phyloP scores from a whole-genome alignment of 2,329 filamentous ascomycete species.

The Coniochaeta sp. region DNA sequence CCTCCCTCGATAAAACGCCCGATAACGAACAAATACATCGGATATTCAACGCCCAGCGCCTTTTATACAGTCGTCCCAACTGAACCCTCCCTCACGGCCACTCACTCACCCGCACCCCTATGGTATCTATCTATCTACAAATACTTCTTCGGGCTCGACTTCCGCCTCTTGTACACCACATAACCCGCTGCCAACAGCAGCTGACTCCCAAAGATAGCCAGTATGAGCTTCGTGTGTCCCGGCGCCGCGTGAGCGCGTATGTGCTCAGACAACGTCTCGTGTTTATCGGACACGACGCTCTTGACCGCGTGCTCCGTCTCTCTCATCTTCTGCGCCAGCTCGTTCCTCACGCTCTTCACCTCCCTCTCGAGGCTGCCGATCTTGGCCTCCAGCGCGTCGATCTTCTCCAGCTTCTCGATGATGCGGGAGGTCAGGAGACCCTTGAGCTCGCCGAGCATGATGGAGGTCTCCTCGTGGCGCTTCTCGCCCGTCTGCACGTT shows the following conservation, averaged over 20 bases:
- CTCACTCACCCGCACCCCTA: not conserved
- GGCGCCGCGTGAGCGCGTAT: slow-evolving; percentile 37
- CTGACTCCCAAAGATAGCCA: slow-evolving; percentile 69
- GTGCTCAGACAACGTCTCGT: slow-evolving; percentile 39
- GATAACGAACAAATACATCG: not conserved
- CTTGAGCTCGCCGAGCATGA: slow-evolving; percentile 39
- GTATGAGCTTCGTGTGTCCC: slow-evolving; percentile 49
- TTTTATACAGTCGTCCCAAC: not conserved
- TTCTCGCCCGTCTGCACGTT: slow-evolving; percentile 44
- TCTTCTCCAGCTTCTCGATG: slow-evolving; percentile 33
- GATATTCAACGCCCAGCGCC: not conserved
- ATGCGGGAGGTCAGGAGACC: slow-evolving; percentile 35
- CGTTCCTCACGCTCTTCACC: slow-evolving; percentile 47
- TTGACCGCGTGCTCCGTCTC: slow-evolving; percentile 45
- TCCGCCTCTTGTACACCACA: slow-evolving; percentile 71
- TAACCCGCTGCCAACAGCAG: slow-evolving; percentile 62
- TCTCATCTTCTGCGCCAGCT: slow-evolving; percentile 41
- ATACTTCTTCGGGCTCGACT: slow-evolving; percentile 81
- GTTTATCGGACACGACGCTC: slow-evolving; percentile 38
- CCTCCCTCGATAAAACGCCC: not conserved
- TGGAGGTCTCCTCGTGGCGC: slow-evolving; percentile 46
- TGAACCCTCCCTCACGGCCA: not conserved
- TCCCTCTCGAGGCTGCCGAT: slow-evolving; percentile 50
- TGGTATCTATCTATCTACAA: slow-evolving; percentile 48
- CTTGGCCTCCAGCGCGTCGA: slow-evolving; percentile 34